Percentiles rank a stretch among this genome's conserved stretches.
Evolutionary conservation across 2,329 filamentous ascomycete species (phyloP).

Genomic region (Sporothrix brasiliensis): DNA sequence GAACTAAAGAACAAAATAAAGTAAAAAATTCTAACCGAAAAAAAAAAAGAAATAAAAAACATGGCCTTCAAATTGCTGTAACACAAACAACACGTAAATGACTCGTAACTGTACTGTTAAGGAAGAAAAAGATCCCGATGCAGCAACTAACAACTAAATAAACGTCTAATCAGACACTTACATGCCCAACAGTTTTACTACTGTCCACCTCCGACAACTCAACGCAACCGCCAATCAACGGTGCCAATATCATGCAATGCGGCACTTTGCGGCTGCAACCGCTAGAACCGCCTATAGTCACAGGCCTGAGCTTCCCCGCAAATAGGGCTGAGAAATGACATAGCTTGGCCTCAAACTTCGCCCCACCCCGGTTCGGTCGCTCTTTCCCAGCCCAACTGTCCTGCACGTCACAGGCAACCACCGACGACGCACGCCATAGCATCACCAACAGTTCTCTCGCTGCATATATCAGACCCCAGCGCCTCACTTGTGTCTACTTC

Average conservation of each 20-base stretch:
- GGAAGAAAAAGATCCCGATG: too few relatives aligned
- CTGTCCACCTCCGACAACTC: too few relatives aligned
- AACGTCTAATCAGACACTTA: too few relatives aligned
- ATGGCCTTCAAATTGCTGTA: background rate
- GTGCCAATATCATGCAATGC: background rate
- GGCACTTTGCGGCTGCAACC: too few relatives aligned
- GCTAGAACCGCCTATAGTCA: slow-evolving; percentile 2
- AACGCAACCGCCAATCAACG: too few relatives aligned
- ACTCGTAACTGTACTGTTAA: too few relatives aligned
- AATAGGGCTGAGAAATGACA: slow-evolving; percentile 19
- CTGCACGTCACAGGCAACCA: slow-evolving; percentile 8
- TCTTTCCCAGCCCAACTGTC: slow-evolving; percentile 10
- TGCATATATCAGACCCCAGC: background rate
- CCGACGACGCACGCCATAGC: background rate
- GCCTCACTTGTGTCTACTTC: background rate
- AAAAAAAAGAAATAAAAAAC: background rate
- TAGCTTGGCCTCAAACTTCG: background rate
- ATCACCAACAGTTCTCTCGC: background rate
- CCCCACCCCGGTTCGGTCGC: slow-evolving; percentile 8
- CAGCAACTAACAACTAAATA: too few relatives aligned
- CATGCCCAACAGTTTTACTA: too few relatives aligned
- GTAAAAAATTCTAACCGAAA: too few relatives aligned
- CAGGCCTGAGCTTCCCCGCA: background rate
- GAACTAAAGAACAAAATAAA: background rate
- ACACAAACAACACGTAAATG: too few relatives aligned